Base-by-base conservation (phyloP, 768 basidiomycete genomes). In the Kondoa subrosea region DNA sequence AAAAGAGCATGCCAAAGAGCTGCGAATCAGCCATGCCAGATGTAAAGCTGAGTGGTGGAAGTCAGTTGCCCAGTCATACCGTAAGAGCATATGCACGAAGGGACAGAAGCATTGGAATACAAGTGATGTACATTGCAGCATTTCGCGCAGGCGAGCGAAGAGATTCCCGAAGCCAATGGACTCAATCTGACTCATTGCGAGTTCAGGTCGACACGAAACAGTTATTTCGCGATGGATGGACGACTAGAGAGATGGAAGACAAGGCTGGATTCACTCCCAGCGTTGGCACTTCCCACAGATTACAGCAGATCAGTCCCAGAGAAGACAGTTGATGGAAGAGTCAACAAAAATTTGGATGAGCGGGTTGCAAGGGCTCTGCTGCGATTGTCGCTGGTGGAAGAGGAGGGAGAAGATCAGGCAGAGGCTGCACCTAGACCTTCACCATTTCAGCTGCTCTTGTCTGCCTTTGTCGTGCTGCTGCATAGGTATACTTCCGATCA, bases 401-500 rank as follows among this genome's bases (percentile, higher is more conserved):
- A 79, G 67, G 82, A 80, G 32, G 79, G 89, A 71, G 78, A 79
- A 67, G 82, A 80, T 30, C 78, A 80, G 14, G 77, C 74, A 21
- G 77, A 79, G 25, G 83, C 83, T 29, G 83, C 83, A 2, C 83
- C 17, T 77, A 75, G 8, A 63, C 85, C 91, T 2, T 88, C 92
- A 1, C 86, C 88, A 0, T 96, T 92, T 76, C 91, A 96, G 74
- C 81, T 96, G 29, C 83, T 96, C 58, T 81, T 96, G 57, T 84
- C 95, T n/a, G 87, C 93, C 0, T 95, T 99, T 78, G 82, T 84
- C 14, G 86, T 93, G 26, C 81, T 97, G 63, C 80, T 99, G 15
- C 91, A 96, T 78, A 82, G 93, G 56, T 95, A 91, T 78, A 96
- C 95, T 0, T 92, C 89, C 56, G 95, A 99, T 76, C 91, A 85